phyloP scores from a whole-genome alignment of 163 green algal genomes.

The Chlamydomonas reinhardtii region DNA sequence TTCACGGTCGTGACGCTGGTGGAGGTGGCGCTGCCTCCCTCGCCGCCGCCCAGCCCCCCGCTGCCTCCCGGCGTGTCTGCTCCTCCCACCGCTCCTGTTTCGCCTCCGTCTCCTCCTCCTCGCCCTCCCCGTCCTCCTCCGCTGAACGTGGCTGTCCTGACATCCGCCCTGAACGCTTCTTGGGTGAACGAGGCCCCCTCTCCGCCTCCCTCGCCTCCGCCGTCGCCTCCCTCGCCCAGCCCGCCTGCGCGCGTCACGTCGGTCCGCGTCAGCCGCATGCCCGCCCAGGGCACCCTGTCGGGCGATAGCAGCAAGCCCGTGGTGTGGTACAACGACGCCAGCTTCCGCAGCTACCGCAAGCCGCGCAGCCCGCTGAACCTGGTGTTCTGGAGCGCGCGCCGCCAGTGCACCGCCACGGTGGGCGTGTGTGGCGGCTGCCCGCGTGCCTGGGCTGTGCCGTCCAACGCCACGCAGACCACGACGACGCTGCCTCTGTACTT shows the following conservation, averaged over 20 bases:
- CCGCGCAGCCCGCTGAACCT: too few species aligned
- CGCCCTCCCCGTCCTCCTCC: not conserved
- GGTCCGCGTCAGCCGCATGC: not conserved
- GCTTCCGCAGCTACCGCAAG: not conserved
- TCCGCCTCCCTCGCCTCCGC: not conserved
- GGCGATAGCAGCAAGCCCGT: not conserved
- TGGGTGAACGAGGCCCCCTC: not conserved
- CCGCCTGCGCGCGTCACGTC: not conserved
- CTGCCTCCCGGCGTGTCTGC: not conserved
- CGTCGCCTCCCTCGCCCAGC: too few species aligned
- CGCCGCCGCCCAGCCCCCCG: not conserved
- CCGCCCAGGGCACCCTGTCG: slow-evolving; percentile 1
- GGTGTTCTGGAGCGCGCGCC: not conserved
- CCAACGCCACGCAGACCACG: not conserved
- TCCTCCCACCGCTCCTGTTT: not conserved
- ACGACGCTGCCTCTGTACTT: not conserved
- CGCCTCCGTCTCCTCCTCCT: not conserved
- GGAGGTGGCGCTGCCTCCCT: too few species aligned
- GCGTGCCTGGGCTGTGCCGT: slow-evolving; percentile 7
- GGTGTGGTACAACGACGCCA: slow-evolving; percentile 23
- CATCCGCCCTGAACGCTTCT: not conserved
- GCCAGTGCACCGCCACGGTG: not conserved
- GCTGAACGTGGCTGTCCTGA: not conserved
- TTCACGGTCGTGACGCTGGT: slow-evolving; percentile 7
- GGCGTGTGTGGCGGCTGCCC: not conserved